These are phyloP conservation scores for Casuarina cunninghamiana DNA, from an alignment of 306 rosid species.

Conservation along the genomic window DNA sequence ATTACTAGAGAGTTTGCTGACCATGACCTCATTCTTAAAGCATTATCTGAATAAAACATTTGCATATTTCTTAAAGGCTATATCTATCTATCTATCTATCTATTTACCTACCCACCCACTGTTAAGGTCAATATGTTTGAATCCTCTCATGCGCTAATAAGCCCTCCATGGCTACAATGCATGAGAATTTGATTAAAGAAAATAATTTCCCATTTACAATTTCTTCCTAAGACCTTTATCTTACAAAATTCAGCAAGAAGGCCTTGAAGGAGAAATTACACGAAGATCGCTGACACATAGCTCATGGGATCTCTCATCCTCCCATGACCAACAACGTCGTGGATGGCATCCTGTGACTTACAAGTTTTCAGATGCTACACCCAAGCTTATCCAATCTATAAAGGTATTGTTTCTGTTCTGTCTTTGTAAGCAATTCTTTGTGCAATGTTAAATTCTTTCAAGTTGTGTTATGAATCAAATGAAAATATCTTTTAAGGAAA, in stretches of 20 bases:
- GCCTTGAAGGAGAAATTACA: conserved; percentile 78
- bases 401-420: conserved; percentile 47
- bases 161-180: background rate
- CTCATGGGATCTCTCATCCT: conserved; percentile 84
- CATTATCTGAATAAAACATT: background rate
- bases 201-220: background rate
- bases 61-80: background rate
- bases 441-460: background rate
- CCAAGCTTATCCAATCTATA: conserved; percentile 68
- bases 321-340: conserved; percentile 70
- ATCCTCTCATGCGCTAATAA: background rate
- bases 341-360: conserved; percentile 98
- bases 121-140: background rate
- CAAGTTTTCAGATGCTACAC: conserved; percentile 92
- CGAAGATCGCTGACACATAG: conserved; percentile 82
- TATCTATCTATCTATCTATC: background rate
- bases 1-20: background rate
- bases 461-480: background rate
- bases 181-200: background rate
- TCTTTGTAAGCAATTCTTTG: background rate
- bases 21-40: background rate
- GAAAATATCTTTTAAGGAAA: background rate
- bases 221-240: conserved; percentile 15
- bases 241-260: conserved; percentile 65
- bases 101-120: background rate